Evolutionary conservation across 352 stramenopile species (phyloP).

Genomic region (Pythium rhizo-oryzae): DNA sequence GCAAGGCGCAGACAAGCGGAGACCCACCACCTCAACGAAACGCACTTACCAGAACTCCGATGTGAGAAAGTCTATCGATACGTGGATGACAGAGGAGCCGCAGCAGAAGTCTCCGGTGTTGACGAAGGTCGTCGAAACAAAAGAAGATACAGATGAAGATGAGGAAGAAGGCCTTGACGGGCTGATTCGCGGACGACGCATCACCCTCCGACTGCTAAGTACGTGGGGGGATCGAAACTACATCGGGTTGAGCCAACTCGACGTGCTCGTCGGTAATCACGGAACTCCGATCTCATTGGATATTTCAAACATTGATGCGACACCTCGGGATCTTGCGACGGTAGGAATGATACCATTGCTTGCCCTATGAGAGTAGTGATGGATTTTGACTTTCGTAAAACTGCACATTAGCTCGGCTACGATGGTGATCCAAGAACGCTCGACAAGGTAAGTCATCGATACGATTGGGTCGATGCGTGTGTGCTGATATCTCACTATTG

Average conservation of each 20-base stretch:
- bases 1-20: background rate
- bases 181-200: constrained; percentile 45
- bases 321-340: constrained; percentile 68
- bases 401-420: constrained; percentile 60
- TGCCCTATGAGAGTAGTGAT: too few relatives aligned
- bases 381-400: too few relatives aligned
- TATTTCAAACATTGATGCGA: constrained; percentile 52
- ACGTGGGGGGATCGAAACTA: constrained; percentile 88
- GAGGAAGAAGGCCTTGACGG: constrained; percentile 16
- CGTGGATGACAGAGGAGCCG: constrained; percentile 49
- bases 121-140: constrained; percentile 35
- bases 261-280: constrained; percentile 57
- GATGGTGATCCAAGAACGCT: constrained; percentile 81
- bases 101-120: constrained; percentile 50
- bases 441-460: constrained; percentile 61
- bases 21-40: constrained; percentile 52
- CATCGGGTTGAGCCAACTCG: constrained; percentile 80
- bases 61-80: constrained; percentile 47
- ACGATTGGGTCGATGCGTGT: background rate
- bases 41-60: constrained; percentile 2
- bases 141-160: constrained; percentile 24
- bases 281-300: constrained; percentile 48
- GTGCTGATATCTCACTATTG: background rate
- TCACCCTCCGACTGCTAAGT: constrained; percentile 57
- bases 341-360: too few relatives aligned